Percentiles rank a stretch among this genome's conserved stretches.
Conservation (phyloP, 1,284 basidiomycete genomes). For the Irpex rosettiformis region DNA sequence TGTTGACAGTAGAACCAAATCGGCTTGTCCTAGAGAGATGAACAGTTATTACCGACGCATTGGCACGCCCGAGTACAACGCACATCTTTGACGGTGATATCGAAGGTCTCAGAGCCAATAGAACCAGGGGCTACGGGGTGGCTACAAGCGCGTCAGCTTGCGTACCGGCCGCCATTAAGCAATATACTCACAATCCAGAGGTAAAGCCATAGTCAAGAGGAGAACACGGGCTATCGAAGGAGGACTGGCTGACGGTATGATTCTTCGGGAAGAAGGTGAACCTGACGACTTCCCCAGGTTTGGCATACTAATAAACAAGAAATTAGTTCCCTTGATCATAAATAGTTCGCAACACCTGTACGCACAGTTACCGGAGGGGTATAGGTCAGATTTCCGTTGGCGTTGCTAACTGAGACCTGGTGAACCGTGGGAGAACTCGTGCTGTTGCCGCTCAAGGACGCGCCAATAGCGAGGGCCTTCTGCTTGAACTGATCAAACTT, state of each 20-base stretch:
- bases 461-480: constrained; percentile 10
- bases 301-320: constrained; percentile 29
- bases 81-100: constrained; percentile 45
- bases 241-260: constrained; percentile 53
- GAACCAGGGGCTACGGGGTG: constrained; percentile 40
- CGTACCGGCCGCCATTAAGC: not conserved
- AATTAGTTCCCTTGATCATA: constrained; percentile 45
- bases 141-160: constrained; percentile 25
- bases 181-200: constrained; percentile 45
- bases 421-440: constrained; percentile 17
- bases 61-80: constrained; percentile 14
- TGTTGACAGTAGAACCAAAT: constrained; percentile 12
- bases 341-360: constrained; percentile 40
- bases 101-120: constrained; percentile 42
- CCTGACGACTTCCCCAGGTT: constrained; percentile 43
- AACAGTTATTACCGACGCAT: not conserved
- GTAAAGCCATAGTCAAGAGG: constrained; percentile 42
- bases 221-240: constrained; percentile 43
- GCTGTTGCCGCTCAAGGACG: constrained; percentile 30
- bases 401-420: constrained; percentile 44
- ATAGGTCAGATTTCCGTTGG: constrained; percentile 36
- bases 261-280: constrained; percentile 49
- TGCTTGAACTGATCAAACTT: constrained; percentile 2
- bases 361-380: constrained; percentile 5
- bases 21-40: not conserved